These are phyloP conservation scores for Saprolegnia parasitica DNA, from an alignment of 352 stramenopile genomes.

Conservation along the genomic window DNA sequence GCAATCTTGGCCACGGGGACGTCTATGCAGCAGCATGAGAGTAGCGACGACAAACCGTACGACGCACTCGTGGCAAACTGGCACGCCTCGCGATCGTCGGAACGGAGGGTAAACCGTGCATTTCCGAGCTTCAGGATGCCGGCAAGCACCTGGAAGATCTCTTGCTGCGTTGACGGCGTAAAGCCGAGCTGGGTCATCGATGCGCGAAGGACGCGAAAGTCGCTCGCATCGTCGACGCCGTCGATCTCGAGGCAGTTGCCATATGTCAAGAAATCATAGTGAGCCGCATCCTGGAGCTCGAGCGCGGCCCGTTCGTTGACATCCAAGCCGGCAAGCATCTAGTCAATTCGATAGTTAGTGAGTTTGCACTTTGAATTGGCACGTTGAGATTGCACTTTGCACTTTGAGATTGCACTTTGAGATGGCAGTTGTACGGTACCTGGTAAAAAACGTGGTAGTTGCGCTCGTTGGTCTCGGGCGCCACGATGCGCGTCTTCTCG, in stretches of 20 bases:
- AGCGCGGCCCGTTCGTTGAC: constrained; percentile 32
- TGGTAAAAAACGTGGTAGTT: constrained; percentile 87
- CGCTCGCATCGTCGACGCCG: constrained; percentile 57
- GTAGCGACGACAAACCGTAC: not conserved
- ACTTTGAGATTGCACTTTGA: not conserved
- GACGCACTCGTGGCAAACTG: constrained; percentile 16
- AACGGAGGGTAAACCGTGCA: constrained; percentile 39
- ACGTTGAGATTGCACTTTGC: not conserved
- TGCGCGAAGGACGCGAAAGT: constrained; percentile 64
- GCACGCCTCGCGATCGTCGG: constrained; percentile 12
- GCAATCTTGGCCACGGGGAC: constrained; percentile 58
- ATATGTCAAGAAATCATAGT: constrained; percentile 67
- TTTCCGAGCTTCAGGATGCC: constrained; percentile 71
- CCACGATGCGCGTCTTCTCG: constrained; percentile 72
- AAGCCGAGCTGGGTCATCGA: constrained; percentile 69
- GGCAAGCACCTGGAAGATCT: constrained; percentile 68
- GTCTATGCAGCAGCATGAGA: constrained; percentile 25
- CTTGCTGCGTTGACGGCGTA: constrained; percentile 34
- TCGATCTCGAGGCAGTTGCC: constrained; percentile 74
- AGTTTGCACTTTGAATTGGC: not conserved
- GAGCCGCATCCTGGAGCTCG: constrained; percentile 58
- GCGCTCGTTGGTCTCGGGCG: constrained; percentile 61
- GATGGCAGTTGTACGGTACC: constrained; percentile 26
- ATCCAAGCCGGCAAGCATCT: constrained; percentile 21
- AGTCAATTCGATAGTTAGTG: not conserved